Base-by-base conservation (phyloP, 805 yeast genomes). In the Ogataea chonburiensis region DNA sequence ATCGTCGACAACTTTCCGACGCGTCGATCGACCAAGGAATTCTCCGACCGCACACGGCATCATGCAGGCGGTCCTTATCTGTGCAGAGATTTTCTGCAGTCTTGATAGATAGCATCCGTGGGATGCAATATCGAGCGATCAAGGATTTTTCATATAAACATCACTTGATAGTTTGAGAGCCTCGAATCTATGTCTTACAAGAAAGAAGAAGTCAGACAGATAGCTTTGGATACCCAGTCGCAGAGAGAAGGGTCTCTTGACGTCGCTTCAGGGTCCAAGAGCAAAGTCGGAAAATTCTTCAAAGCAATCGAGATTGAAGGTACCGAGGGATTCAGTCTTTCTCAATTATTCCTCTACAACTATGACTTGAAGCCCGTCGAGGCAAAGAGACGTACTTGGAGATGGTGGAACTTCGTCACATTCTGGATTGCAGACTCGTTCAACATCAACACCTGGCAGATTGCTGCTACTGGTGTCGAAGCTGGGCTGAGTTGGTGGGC, bases 351-450 rank as follows among this genome's bases (percentile, higher is more conserved):
- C 50, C 68, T 87, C 24, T 74, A 71, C 55, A 86, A 86, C 60
- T 68, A 71, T 47, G 96, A 87, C 63, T 69, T 87, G 52, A 74
- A 77, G 46, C 95, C 95, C 0, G 87, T 86, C 3, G 91, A 86
- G 54, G 69, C 62, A 11, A 73, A 64, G 3, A 76, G 95, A 52
- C 70, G 95, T 52, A 72, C 74, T n/a, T 87, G 96, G 96, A 64
- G 75, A 18, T 85, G 95, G 94, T 79, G 68, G 60, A 85, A 86
- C 58, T 87, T 66, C 56, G 79, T 83, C 10, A 77, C 75, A 46
- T 83, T 85, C 51, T 87, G 96, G 96, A 60, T 87, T 40, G 87
- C 95, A 0, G 96, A 87, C 57, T 79, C 95, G 20, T 85, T 87
- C 66, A 87, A 87, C 62, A 78, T 87, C 55, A 86, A 85, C 58